Base-by-base conservation (phyloP, 495 filamentous ascomycete genomes). In the Talaromyces adpressus region DNA sequence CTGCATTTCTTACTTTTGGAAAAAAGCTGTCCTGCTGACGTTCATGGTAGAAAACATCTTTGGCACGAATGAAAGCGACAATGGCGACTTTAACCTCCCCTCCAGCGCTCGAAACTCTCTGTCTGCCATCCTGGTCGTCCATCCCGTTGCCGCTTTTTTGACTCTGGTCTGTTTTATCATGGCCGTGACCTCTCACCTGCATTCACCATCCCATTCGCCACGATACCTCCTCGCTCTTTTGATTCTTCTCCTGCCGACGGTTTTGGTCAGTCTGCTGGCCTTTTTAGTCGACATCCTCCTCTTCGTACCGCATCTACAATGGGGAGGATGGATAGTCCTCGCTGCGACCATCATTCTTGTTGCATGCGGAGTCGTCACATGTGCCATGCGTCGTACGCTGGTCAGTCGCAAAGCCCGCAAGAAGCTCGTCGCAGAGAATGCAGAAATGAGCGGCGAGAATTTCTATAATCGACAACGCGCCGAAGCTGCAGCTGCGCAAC, bases 271-370 rank as follows among this genome's bases (percentile, higher is more conserved):
- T 25, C 82, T 98, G 9, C 79, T 98, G 25, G 89, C 92, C 22
- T 98, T 98, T 75, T 79, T 98, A 59, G 87, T 97, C 64, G 94
- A 98, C 73, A 90, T 98, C n/a, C 75, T 98, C 36, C 84, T 98
- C 18, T 98, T 98, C 71, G 90, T 97, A 25, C 94, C 94, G 36
- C 94, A 98, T 76, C 72, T 97, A 73, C 82, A 86, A 69, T 98
- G 93, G 92, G 94, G 91, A 66, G 93, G 93, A 64, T 98, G 93
- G 84, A 85, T 98, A 64, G 94, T 98, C 16, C 82, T 98, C 29
- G 94, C 86, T 18, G 91, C 94, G 22, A 94, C 92, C 18, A 90
- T 98, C 62, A 77, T 98, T 52, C 90, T 95, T 52, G 87, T 91
- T 54, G 78, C 90, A 6, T 91, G 89, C 73, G 88, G 89, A 29